These are phyloP conservation scores for Colletotrichum falcatum DNA, from an alignment of 2,329 filamentous ascomycete species.

Conservation along the genomic window DNA sequence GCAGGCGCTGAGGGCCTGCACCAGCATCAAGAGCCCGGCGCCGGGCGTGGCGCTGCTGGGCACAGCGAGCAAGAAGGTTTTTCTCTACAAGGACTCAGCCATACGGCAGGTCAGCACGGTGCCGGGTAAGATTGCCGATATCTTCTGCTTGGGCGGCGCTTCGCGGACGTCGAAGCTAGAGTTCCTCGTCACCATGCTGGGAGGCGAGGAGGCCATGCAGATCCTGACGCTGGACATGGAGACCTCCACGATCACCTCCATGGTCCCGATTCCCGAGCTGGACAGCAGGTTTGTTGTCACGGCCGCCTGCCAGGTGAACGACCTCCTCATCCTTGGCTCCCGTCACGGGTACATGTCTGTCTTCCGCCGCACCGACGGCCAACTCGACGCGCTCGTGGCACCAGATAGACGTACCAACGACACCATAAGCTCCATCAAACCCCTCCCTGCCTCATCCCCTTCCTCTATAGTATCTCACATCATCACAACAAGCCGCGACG, in stretches of 20 bases:
- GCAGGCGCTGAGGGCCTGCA: constrained; percentile 59
- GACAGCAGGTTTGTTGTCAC: constrained; percentile 64
- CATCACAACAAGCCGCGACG: constrained; percentile 81
- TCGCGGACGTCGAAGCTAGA: constrained; percentile 43
- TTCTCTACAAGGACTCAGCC: constrained; percentile 53
- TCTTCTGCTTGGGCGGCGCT: constrained; percentile 54
- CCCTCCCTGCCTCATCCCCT: constrained; percentile 52
- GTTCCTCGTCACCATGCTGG: constrained; percentile 61
- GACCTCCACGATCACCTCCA: constrained; percentile 46
- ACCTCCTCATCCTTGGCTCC: constrained; percentile 65
- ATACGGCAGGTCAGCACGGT: constrained; percentile 54
- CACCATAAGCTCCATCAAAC: constrained; percentile 75
- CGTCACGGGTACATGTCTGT: constrained; percentile 62
- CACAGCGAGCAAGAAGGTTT: constrained; percentile 61
- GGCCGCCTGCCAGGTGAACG: constrained; percentile 56
- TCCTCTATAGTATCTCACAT: constrained; percentile 57
- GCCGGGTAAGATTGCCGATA: constrained; percentile 63
- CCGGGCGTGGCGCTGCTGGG: constrained; percentile 60
- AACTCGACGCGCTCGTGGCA: constrained; percentile 48
- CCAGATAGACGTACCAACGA: constrained; percentile 63
- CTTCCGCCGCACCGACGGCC: constrained; percentile 47
- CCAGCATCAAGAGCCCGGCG: constrained; percentile 57
- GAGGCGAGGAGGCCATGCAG: constrained; percentile 55
- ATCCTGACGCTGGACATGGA: constrained; percentile 55
- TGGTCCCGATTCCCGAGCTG: constrained; percentile 52